Conservation (phyloP, 352 stramenopile species). For the Pythium diclinum region DNA sequence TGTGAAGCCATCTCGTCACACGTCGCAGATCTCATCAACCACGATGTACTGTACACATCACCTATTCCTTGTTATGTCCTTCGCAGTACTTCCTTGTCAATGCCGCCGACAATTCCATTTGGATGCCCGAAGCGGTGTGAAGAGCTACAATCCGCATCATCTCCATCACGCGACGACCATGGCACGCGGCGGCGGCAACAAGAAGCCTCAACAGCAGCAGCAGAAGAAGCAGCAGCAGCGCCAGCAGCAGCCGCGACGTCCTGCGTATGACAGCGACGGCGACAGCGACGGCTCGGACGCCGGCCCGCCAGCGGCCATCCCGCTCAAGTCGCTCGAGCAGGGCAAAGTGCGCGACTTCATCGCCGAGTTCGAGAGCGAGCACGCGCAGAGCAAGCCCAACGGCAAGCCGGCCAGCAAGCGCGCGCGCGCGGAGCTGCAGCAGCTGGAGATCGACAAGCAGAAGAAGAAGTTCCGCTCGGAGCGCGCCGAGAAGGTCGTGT, state of each 20-base stretch:
- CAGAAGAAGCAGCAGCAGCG: conserved; percentile 6
- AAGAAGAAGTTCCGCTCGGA: conserved; percentile 61
- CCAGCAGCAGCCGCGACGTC: conserved; percentile 4
- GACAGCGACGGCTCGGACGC: conserved; percentile 38
- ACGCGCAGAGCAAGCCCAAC: conserved; percentile 19
- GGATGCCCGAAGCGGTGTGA: conserved; percentile 9
- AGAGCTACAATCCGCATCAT: neutral
- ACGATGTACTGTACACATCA: neutral
- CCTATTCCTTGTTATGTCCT: conserved; percentile 17
- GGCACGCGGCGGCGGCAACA: conserved; percentile 8
- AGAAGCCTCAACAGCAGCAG: neutral
- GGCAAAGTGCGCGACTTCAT: conserved; percentile 63
- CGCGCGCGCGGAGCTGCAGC: conserved; percentile 46
- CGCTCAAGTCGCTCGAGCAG: conserved; percentile 65
- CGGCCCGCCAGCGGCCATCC: conserved; percentile 36
- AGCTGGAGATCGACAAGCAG: conserved; percentile 48
- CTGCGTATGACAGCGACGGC: conserved; percentile 27
- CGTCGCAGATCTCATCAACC: conserved; percentile 17
- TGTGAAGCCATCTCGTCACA: conserved; percentile 22
- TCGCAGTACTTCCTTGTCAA: neutral
- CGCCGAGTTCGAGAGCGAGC: conserved; percentile 38
- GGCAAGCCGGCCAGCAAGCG: conserved; percentile 50
- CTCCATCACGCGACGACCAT: conserved; percentile 11
- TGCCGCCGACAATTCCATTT: conserved; percentile 20
- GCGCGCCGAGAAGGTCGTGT: conserved; percentile 84